These are phyloP conservation scores for Amanita polypyramis DNA, from an alignment of 768 basidiomycete species.

Conservation along the genomic window DNA sequence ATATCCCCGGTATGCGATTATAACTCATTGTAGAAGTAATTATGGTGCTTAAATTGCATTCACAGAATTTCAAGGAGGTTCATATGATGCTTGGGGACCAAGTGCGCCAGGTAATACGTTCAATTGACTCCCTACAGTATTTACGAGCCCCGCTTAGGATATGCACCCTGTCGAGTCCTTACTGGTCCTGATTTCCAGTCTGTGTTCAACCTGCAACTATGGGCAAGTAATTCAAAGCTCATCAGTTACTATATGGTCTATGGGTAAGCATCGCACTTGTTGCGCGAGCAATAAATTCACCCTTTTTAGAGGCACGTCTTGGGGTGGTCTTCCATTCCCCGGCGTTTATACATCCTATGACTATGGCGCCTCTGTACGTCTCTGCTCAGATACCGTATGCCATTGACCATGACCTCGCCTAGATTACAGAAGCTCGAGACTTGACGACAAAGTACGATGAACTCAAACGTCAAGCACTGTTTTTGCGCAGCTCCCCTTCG, in stretches of 20 bases:
- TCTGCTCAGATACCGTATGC: neutral
- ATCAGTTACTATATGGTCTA: constrained; percentile 84
- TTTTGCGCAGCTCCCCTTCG: constrained; percentile 68
- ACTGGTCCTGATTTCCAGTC: constrained; percentile 69
- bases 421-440: constrained; percentile 57
- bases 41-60: neutral
- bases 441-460: constrained; percentile 65
- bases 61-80: constrained; percentile 58
- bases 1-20: constrained; percentile 47
- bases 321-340: constrained; percentile 74
- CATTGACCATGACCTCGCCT: neutral
- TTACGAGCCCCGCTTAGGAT: constrained; percentile 28
- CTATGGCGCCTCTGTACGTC: constrained; percentile 53
- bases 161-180: constrained; percentile 49
- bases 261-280: constrained; percentile 32
- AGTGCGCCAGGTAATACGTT: constrained; percentile 43
- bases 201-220: constrained; percentile 70
- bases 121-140: neutral
- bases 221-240: constrained; percentile 75
- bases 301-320: constrained; percentile 61
- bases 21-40: neutral
- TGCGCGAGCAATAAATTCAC: neutral
- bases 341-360: constrained; percentile 78
- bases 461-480: constrained; percentile 67
- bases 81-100: constrained; percentile 78